A percentile compares a stretch with the other conserved stretches of the same genome.
Evolutionary conservation across 257 asterid genomes (phyloP).

Genomic region (Capsicum baccatum): DNA sequence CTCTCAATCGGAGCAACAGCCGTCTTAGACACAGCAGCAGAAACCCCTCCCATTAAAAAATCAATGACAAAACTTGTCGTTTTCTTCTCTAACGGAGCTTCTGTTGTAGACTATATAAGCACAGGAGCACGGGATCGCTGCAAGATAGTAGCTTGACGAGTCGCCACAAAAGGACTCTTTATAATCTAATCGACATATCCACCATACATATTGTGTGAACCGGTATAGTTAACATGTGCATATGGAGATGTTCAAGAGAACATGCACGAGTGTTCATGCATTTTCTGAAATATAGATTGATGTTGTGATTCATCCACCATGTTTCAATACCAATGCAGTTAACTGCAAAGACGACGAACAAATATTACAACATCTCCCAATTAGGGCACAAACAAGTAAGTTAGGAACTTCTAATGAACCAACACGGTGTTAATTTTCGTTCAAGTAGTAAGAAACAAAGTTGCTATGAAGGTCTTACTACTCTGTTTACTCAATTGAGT

Average conservation of each 20-base stretch:
- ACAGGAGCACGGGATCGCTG: neutral
- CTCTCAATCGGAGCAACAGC: constrained; percentile 36
- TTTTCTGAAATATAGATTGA: constrained; percentile 30
- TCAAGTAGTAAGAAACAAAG: neutral
- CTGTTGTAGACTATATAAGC: constrained; percentile 28
- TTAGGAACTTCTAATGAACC: neutral
- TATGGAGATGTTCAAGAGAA: constrained; percentile 26
- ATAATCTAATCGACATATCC: constrained; percentile 26
- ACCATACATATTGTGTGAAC: neutral
- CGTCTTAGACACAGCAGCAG: constrained; percentile 36
- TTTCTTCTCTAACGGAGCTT: constrained; percentile 31
- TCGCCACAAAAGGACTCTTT: constrained; percentile 13
- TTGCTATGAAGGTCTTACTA: neutral
- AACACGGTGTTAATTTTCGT: neutral
- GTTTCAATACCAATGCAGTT: neutral
- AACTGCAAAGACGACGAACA: neutral
- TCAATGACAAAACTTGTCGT: constrained; percentile 26
- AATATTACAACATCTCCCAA: neutral
- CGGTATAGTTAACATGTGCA: neutral
- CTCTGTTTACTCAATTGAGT: neutral
- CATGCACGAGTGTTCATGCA: constrained; percentile 24
- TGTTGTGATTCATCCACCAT: constrained; percentile 10
- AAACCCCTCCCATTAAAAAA: constrained; percentile 44
- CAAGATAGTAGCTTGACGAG: constrained; percentile 20
- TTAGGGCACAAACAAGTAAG: neutral